Evolutionary conservation across 352 stramenopile genomes (phyloP), one percentile per base, ranked within the genome.

Genomic region (Thalassiosira mediterranea): DNA sequence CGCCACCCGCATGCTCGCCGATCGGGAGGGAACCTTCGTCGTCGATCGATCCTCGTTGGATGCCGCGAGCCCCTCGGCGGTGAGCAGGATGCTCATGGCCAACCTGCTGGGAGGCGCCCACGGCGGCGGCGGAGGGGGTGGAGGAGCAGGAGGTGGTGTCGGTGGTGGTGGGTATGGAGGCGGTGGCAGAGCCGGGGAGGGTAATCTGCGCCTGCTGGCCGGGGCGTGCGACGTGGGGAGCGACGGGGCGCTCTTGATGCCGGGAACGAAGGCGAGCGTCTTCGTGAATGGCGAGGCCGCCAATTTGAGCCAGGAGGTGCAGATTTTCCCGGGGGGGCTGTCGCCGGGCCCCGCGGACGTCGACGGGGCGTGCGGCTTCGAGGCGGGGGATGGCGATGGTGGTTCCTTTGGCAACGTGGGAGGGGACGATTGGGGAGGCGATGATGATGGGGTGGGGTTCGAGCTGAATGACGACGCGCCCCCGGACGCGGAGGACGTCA

Each of bases 391-490:
- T 28, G 62, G 63, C 15, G 62, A 72, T 54, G 58, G 19, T 52
- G 23, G 31, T 10, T 71, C 61, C 19, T 71, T 71, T 52, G 37
- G 40, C 44, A 51, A 65, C 37, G 42, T 47, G 51, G n/a, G 40
- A 34, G 26, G 10, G 29, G 49, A 73, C 49, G 68, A 59, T 53
- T 75, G 54, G 60, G 65, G 34, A 28, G 70, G 67, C 37, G 74
- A 79, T 34, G 72, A 88, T 68, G 53, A 86, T 74, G 85, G 80
- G 15, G 58, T 57, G 17, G 81, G 72, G 15, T 89, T 91, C 74
- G 40, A 67, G 10, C 51, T 86, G 28, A 67, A 79, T 66, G 63
- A 84, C 51, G 42, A 79, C 48, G 25, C 47, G 19, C 34, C 15
- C 4, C 23, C 23, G 8, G 56, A 69, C 42, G n/a, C n/a, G n/a